phyloP scores from a whole-genome alignment of 169 alveolate species.

The Condylostoma magnum region DNA sequence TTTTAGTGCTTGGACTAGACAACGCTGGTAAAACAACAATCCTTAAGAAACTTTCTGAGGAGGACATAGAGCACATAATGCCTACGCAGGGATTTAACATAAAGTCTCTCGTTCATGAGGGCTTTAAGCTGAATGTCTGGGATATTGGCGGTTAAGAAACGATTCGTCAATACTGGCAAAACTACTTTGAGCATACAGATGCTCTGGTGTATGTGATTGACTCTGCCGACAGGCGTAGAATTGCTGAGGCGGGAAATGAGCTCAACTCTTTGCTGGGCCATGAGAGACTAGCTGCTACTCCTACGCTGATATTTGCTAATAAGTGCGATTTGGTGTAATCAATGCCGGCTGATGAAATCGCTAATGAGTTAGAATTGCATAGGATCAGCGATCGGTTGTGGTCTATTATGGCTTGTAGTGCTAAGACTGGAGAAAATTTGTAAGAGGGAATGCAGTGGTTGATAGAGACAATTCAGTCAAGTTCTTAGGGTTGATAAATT shows the following conservation, averaged over 20 bases:
- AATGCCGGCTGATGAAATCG: conserved; percentile 82
- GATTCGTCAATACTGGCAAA: conserved; percentile 86
- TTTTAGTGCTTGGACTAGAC: conserved; percentile 83
- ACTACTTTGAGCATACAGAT: conserved; percentile 87
- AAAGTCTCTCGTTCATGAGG: conserved; percentile 79
- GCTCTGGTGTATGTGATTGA: conserved; percentile 88
- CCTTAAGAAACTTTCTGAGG: conserved; percentile 75
- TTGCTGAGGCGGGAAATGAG: conserved; percentile 84
- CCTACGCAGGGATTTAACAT: conserved; percentile 90
- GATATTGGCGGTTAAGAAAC: conserved; percentile 91
- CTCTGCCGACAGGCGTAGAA: conserved; percentile 80
- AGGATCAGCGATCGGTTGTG: conserved; percentile 76
- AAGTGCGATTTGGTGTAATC: conserved; percentile 81
- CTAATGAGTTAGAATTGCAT: conserved; percentile 4
- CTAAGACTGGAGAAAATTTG: conserved; percentile 84
- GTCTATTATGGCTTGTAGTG: conserved; percentile 89
- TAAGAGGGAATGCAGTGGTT: conserved; percentile 87
- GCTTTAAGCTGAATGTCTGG: conserved; percentile 85
- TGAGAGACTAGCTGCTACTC: conserved; percentile 74
- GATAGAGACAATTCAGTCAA: conserved; percentile 31
- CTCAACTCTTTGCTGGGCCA: conserved; percentile 73
- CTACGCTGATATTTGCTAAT: conserved; percentile 85
- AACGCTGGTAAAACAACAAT: conserved; percentile 89
- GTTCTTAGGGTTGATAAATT: too few species aligned
- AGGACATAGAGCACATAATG: conserved; percentile 68